These are phyloP conservation scores for Nemania sp. DNA, from an alignment of 2,329 filamentous ascomycete species.

Conservation along the genomic window DNA sequence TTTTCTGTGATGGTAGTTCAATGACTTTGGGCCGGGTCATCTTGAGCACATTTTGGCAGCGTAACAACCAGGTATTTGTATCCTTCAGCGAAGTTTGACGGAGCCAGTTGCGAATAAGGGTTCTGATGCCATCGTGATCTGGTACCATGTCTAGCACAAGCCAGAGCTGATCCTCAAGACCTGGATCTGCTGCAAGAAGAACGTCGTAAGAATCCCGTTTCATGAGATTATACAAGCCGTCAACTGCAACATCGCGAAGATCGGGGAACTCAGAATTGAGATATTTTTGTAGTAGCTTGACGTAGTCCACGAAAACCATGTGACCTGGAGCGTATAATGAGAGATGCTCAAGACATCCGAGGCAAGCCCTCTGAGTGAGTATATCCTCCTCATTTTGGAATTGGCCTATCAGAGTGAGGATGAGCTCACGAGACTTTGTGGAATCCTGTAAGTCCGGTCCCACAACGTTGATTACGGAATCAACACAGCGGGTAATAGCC, in stretches of 20 bases:
- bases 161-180: constrained; percentile 93
- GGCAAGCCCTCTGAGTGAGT: constrained; percentile 78
- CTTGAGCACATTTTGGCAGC: constrained; percentile 88
- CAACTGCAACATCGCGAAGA: constrained; percentile 83
- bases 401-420: constrained; percentile 85
- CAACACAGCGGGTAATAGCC: constrained; percentile 86
- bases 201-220: constrained; percentile 89
- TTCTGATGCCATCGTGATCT: constrained; percentile 81
- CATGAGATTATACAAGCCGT: constrained; percentile 95
- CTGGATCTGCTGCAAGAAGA: constrained; percentile 77
- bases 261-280: constrained; percentile 76
- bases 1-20: constrained; percentile 60
- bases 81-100: constrained; percentile 86
- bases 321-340: constrained; percentile 91
- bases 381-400: constrained; percentile 81
- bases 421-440: constrained; percentile 89
- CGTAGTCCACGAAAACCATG: constrained; percentile 86
- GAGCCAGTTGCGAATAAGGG: constrained; percentile 92
- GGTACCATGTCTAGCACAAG: constrained; percentile 83
- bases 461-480: constrained; percentile 96
- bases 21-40: constrained; percentile 81
- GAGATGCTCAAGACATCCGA: constrained; percentile 89
- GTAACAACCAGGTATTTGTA: constrained; percentile 86
- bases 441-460: constrained; percentile 95
- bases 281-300: constrained; percentile 82